phyloP scores from a whole-genome alignment of 208 protist species.

The Plasmodiophora brassicae region DNA sequence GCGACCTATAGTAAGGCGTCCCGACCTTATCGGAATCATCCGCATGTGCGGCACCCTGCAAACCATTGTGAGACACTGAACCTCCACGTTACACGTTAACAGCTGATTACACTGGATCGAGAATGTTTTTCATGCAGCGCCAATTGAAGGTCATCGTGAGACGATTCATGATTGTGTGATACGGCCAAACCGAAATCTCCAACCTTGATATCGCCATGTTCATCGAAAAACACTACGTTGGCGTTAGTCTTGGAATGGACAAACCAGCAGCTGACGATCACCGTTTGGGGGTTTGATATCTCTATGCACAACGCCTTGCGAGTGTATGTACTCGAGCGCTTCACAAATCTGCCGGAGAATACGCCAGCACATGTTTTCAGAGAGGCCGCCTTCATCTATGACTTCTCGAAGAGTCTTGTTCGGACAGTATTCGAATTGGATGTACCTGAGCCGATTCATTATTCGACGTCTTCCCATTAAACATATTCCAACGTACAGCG shows the following conservation, averaged over 20 bases:
- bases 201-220: slow-evolving; percentile 19
- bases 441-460: neutral
- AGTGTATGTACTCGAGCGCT: neutral
- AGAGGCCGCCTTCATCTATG: neutral
- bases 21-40: neutral
- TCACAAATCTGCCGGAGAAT: slow-evolving; percentile 9
- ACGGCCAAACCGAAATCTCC: slow-evolving; percentile 15
- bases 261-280: neutral
- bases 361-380: neutral
- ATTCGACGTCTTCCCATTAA: neutral
- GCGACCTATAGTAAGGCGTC: neutral
- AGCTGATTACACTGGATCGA: no score
- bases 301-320: neutral
- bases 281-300: slow-evolving; percentile 29
- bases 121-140: no score
- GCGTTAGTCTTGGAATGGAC: neutral
- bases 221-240: slow-evolving; percentile 8
- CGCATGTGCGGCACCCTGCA: no score
- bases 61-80: no score
- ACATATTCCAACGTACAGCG: neutral
- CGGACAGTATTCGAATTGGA: slow-evolving; percentile 23
- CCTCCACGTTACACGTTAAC: no score
- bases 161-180: neutral
- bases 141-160: no score
- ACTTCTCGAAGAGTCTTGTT: slow-evolving; percentile 14